phyloP scores from a whole-genome alignment of 164 flowering plant species.

The Protea cynaroides region DNA sequence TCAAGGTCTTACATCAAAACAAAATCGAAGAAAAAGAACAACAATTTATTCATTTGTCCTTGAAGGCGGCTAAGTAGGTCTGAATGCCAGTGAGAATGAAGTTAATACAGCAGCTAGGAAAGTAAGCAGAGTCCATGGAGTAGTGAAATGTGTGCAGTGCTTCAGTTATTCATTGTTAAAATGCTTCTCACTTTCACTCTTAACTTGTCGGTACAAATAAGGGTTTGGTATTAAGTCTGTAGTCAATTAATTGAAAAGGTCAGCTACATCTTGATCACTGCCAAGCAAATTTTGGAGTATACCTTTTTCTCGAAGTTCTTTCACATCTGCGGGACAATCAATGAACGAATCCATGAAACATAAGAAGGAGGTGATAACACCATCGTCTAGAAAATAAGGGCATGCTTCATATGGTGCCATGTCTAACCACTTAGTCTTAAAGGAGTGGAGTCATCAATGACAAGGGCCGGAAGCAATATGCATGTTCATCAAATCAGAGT shows the following conservation, averaged over 20 bases:
- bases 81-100: too few species aligned
- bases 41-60: too few species aligned
- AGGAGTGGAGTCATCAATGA: slow-evolving; percentile 3
- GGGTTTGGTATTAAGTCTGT: neutral
- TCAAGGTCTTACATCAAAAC: too few species aligned
- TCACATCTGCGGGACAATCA: slow-evolving; percentile 10
- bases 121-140: slow-evolving; percentile 4
- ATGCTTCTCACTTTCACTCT: neutral
- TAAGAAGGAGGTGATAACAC: slow-evolving; percentile 10
- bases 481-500: too few species aligned
- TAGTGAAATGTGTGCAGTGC: slow-evolving; percentile 1
- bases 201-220: neutral
- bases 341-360: slow-evolving; percentile 16
- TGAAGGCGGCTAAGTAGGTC: too few species aligned
- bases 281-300: slow-evolving; percentile 9
- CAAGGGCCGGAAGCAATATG: neutral
- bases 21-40: too few species aligned
- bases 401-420: slow-evolving; percentile 6
- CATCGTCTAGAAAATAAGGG: neutral
- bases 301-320: slow-evolving; percentile 1
- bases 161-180: neutral
- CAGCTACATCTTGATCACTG: slow-evolving; percentile 13
- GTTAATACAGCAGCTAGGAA: too few species aligned
- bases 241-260: slow-evolving; percentile 9
- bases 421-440: neutral